These are phyloP conservation scores for Penicillium turbatum DNA, from an alignment of 495 filamentous ascomycete species.

Conservation along the genomic window DNA sequence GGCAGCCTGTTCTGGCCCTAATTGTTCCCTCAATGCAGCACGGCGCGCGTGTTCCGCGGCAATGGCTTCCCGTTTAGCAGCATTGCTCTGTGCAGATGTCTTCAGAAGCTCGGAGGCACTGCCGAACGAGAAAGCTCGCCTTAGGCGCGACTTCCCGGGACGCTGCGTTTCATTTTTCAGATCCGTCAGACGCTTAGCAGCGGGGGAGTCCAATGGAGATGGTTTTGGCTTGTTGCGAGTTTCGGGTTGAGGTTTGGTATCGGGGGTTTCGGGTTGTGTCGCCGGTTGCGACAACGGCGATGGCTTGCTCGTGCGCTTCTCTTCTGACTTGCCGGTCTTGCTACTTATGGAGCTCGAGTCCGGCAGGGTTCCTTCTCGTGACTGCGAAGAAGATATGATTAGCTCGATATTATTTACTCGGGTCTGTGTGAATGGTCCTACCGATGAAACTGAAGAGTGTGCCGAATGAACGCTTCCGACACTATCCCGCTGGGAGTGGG, in stretches of 20 bases:
- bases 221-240: constrained; percentile 24
- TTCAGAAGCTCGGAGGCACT: constrained; percentile 89
- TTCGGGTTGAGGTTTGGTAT: constrained; percentile 15
- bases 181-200: constrained; percentile 74
- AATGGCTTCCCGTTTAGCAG: constrained; percentile 46
- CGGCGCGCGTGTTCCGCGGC: constrained; percentile 66
- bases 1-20: constrained; percentile 81
- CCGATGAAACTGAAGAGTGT: constrained; percentile 52
- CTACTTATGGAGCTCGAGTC: constrained; percentile 12
- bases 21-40: constrained; percentile 63
- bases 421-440: constrained; percentile 34
- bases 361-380: constrained; percentile 16
- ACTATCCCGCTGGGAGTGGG: constrained; percentile 57
- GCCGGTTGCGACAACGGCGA: constrained; percentile 88
- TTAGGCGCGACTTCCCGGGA: constrained; percentile 79
- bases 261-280: constrained; percentile 44
- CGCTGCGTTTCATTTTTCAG: constrained; percentile 69
- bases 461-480: constrained; percentile 52
- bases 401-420: neutral
- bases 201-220: constrained; percentile 53
- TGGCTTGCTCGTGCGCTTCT: constrained; percentile 66
- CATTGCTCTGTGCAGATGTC: constrained; percentile 62
- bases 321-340: constrained; percentile 24
- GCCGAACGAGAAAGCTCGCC: constrained; percentile 94
- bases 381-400: constrained; percentile 8